Conservation (phyloP, 805 yeast genomes). For the Torulaspora gathmanii region DNA sequence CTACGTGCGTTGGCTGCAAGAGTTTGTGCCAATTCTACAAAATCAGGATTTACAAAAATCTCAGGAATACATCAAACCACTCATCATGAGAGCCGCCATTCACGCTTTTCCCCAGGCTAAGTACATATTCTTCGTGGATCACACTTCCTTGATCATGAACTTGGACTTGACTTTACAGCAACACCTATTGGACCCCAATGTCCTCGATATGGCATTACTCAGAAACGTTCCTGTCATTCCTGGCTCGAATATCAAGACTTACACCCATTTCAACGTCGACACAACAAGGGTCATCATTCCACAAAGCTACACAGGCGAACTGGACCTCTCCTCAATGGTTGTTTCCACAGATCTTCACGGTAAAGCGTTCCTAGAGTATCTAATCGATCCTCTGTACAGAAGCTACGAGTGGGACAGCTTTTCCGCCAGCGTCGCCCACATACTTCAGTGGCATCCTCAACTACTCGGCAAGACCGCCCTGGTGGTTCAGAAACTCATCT, state of each 20-base stretch:
- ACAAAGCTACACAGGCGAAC: conserved; percentile 53
- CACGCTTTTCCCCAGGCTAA: conserved; percentile 87
- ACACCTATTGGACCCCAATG: conserved; percentile 56
- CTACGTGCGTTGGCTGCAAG: conserved; percentile 81
- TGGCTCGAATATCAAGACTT: conserved; percentile 45
- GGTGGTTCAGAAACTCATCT: conserved; percentile 58
- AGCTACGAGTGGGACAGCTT: conserved; percentile 48
- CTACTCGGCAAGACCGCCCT: conserved; percentile 67
- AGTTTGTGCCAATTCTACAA: conserved; percentile 61
- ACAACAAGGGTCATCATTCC: conserved; percentile 60
- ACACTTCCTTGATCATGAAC: conserved; percentile 73
- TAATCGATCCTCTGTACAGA: conserved; percentile 70
- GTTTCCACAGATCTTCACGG: conserved; percentile 61
- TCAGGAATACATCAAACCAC: conserved; percentile 27
- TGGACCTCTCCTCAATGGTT: conserved; percentile 70
- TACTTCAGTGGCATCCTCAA: conserved; percentile 92
- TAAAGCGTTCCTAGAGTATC: conserved; percentile 66
- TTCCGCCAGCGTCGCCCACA: conserved; percentile 65
- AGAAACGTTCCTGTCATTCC: conserved; percentile 64
- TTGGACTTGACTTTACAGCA: conserved; percentile 54
- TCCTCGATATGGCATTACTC: conserved; percentile 57
- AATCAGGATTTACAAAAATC: conserved; percentile 37
- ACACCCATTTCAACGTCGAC: conserved; percentile 51
- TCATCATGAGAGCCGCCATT: conserved; percentile 75
- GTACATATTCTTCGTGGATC: conserved; percentile 84